Conservation (phyloP, 306 rosid genomes). For the Cercis canadensis region DNA sequence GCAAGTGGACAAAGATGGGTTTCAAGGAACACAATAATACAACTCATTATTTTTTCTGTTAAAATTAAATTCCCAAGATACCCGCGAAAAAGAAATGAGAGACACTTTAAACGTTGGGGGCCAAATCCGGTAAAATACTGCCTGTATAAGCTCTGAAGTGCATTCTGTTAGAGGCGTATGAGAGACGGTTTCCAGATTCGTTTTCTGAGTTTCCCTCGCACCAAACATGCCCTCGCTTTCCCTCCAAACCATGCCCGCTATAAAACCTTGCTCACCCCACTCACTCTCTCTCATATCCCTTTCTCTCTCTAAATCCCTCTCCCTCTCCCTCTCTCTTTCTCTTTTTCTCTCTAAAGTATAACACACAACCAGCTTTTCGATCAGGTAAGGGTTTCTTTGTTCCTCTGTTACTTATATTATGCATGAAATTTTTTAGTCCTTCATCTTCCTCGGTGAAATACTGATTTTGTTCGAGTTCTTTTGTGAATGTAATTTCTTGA, state of each 20-base stretch:
- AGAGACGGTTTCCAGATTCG: conserved; percentile 29
- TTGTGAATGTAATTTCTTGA: not conserved
- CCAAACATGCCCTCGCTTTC: conserved; percentile 37
- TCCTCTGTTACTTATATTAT: not conserved
- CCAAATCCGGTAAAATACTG: not conserved
- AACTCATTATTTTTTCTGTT: not conserved
- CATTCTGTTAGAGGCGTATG: conserved; percentile 35
- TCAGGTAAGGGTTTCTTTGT: conserved; percentile 33
- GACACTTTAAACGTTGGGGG: not conserved
- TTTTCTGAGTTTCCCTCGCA: conserved; percentile 21
- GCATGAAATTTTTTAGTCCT: not conserved
- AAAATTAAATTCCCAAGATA: not conserved
- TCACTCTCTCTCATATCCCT: conserved; percentile 18
- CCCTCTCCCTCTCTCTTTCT: conserved; percentile 33
- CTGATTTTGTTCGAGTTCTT: not conserved
- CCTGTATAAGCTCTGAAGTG: conserved; percentile 1
- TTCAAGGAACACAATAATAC: not conserved
- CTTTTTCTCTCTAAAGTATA: not conserved
- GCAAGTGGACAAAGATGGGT: not conserved
- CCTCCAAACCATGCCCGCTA: conserved; percentile 30
- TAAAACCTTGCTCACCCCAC: conserved; percentile 15
- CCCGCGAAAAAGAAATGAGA: not conserved
- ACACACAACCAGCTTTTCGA: not conserved
- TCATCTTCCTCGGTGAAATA: not conserved
- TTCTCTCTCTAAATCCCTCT: conserved; percentile 13